Base-by-base conservation (phyloP, 1,139 yeast genomes). In the Zygosaccharomyces sapae region DNA sequence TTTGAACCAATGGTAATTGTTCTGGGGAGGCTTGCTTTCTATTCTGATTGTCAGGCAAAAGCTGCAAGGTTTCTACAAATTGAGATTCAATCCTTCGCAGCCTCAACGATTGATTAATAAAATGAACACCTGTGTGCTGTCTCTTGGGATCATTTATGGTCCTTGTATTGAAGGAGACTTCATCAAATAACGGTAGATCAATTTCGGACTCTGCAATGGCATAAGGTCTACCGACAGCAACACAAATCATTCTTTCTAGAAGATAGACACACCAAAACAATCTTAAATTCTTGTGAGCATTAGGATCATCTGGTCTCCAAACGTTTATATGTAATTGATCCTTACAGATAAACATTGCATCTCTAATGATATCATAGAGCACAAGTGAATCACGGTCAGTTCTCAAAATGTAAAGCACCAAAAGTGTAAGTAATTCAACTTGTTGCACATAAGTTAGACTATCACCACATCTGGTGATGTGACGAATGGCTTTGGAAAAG, bases 231-330 rank as follows among this genome's bases (percentile, higher is more conserved):
- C 82, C 80, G 13, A 79, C 77, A 2, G 83, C 77, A 24, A 78
- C 72, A 30, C 80, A 73, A 42, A 78, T 75, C 65, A 79, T 70
- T 53, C 83, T 71, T 55, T 80, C 85, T 35, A 78, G 55, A 19
- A 75, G 56, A 56, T 79, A 80, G 12, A 75, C 74, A 53, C 80
- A 76, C 85, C 85, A 80, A 65, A 80, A 80, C 12, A 77, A 63
- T 51, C 83, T 70, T 61, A 76, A 63, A 52, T 70, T 71, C 39
- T 70, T 64, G 51, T 72, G 71, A 34, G 56, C 61, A 38, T 50
- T 50, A 6, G 55, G 53, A 43, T 63, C 62, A 47, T 74, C 70
- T 0, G 73, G 58, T 37, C 58, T 61, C 48, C 70, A 62, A 48
- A 66, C 68, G 53, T 75, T 74, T 39, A 76, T 55, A 18, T 66